Evolutionary conservation across 179 eudicot species (phyloP), one percentile per base, ranked within the genome.

Genomic region (Silene coronaria): DNA sequence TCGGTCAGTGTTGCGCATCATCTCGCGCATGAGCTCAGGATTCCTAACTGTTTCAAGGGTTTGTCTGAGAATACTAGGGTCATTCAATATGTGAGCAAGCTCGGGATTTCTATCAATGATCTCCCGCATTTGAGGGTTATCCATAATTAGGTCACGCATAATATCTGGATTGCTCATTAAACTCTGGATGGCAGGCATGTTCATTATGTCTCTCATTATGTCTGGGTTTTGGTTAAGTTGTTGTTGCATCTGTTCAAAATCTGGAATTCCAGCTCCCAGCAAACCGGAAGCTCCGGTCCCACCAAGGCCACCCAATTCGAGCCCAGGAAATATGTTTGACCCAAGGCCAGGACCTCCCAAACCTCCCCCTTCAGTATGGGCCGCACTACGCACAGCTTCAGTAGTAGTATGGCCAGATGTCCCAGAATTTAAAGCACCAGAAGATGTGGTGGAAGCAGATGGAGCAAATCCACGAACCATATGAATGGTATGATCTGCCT

Each of bases 1-100:
- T 82, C 99, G 88, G 76, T 92, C 97, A 74, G 99, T 95, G 78
- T 95, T 95, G 23, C 99, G 87, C 97, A 94, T 92, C 99, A 95
- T 95, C 86, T 95, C 99, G 63, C 97, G 94, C 99, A 92, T 95
- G 73, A 95, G 88, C 81, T 92, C 97, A 77, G 99, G 99, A 70
- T 95, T 95, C 83, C 97, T 82, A 23, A 97, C 96, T 70, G 99
- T 92, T 80, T 94, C 98, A 51, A 95, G 75, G 66, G 99, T 90
- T 82, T 95, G 99, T 61, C 99, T 80, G 58, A 95, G 97, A 77
- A 87, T 90, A 68, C 89, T 84, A 17, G 99, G 97, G 71, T 95
- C 97, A 77, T 92, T 95, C 57, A 95, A 92, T 81, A 92, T 84
- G 77, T 95, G 99, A 55, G 77, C 99, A 76, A 95, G 97, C 79